Base-by-base conservation (phyloP, 140 eudicot genomes). In the Ambrosia hybrid region DNA sequence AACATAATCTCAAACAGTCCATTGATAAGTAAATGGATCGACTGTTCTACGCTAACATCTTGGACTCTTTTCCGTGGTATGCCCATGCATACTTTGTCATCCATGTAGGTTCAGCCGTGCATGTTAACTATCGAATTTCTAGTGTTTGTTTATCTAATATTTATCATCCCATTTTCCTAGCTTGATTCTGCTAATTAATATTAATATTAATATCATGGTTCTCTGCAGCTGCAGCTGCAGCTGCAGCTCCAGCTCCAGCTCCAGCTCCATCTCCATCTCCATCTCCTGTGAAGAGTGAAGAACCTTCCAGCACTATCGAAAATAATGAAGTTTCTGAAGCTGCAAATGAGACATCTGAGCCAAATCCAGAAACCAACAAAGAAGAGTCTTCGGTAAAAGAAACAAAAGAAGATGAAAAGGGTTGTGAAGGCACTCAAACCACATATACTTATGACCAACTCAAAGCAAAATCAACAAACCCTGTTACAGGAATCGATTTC, bases 401-500 rank as follows among this genome's bases (percentile, higher is more conserved):
- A 66, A 83, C 81, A 43, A 79, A 72, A 45, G 78, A 76, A 36
- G 81, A 82, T 26, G 94, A 87, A 53, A 82, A 71, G 73, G 62
- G 48, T 55, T 49, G 78, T 82, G 89, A 58, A 63, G 74, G 77
- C 73, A 57, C 43, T 74, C 98, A 87, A 73, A 79, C 72, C 70
- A 75, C 88, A 52, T 93, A 84, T 45, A 85, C 51, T 67, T 94
- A 86, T 71, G 96, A 90, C 4, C 88, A 76, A 68, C 81, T 88
- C 82, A 86, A n/a, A 65, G 65, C 96, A 66, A 84, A 86, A 84
- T 91, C 97, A 21, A 84, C 80, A 1, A 86, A 91, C 64, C 97
- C 94, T 1, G 89, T 81, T 62, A 86, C 90, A 5, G 96, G 94
- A 76, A 91, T 91, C 56, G 94, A 91, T 80, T 86, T 82, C 58